Percentiles rank a stretch among this genome's conserved stretches.
Conservation (phyloP, 1,139 yeast species). For the Debaryomyces psychrophilus region DNA sequence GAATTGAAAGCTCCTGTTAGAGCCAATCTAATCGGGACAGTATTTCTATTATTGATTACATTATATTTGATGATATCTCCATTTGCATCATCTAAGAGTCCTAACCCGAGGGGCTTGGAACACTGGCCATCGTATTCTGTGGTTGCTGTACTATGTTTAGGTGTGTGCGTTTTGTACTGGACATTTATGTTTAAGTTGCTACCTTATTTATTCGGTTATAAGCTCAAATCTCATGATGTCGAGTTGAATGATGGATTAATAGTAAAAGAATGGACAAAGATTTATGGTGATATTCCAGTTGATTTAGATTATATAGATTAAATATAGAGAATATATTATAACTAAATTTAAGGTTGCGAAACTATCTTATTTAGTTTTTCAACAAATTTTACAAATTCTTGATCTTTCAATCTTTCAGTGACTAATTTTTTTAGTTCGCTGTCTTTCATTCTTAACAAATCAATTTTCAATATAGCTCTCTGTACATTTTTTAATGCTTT, state of each 20-base stretch:
- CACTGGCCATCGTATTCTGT: constrained; percentile 57
- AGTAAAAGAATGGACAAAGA: constrained; percentile 55
- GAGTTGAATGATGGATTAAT: constrained; percentile 57
- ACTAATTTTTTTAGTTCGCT: constrained; percentile 16
- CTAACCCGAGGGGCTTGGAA: constrained; percentile 47
- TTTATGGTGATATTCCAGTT: constrained; percentile 11
- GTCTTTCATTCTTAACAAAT: constrained; percentile 17
- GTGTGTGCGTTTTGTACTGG: constrained; percentile 51
- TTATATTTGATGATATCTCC: constrained; percentile 51
- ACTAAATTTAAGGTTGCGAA: constrained; percentile 5
- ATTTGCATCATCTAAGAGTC: constrained; percentile 40
- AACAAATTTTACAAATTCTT: constrained; percentile 16
- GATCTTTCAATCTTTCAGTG: constrained; percentile 13
- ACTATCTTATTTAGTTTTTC: constrained; percentile 13
- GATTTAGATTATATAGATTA: constrained; percentile 3
- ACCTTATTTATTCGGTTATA: constrained; percentile 50
- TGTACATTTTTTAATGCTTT: neutral
- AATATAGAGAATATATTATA: constrained; percentile 1
- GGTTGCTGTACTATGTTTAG: constrained; percentile 38
- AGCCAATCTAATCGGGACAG: constrained; percentile 50
- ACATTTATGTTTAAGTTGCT: constrained; percentile 43
- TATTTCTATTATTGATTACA: constrained; percentile 42
- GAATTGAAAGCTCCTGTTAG: constrained; percentile 51
- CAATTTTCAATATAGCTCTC: neutral
- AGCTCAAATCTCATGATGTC: constrained; percentile 39